Base-by-base conservation (phyloP, 768 basidiomycete species). In the Antrodiella citrinella region DNA sequence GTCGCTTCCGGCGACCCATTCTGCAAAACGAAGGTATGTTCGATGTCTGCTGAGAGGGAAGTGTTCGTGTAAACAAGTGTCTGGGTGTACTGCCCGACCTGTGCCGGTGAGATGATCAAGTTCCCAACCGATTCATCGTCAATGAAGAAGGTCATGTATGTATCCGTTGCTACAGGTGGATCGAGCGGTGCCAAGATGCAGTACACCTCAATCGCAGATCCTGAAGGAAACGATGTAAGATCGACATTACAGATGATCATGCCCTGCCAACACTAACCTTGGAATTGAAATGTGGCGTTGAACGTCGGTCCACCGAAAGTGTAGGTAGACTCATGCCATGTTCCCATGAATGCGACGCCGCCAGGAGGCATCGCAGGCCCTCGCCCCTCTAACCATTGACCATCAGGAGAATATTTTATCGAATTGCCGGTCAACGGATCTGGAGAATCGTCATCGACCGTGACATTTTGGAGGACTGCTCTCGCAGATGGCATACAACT, bases 131-230 rank as follows among this genome's bases (percentile, higher is more conserved):
- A 22, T 15, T 62, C 54, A 21, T 57, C 57, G 51, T 75, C 72
- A 41, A 73, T 60, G 26, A 64, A 62, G 53, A 74, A 74, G 2
- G 59, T 60, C 62, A 74, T 62, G 48, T 72, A 64, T 0, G 65
- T 53, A 50, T 65, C 48, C 15, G 59, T 69, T 44, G 30, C 7
- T 57, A 52, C 15, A 63, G 26, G 25, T 5, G 26, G 47, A 19
- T 47, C 50, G 2, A 62, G 57, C 35, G 62, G 58, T 0, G 71
- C 58, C 11, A 70, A 53, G 22, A 66, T 63, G 51, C 71, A 72
- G 53, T 63, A 72, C 2, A 75, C 69, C 55, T 73, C 74, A 12
- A 76, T 56, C 0, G 73, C 72, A n/a, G 69, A 64, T 4, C 73
- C 73, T 75, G 48, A 35, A 35, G 30, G 15, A 35, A 4, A 9